phyloP scores from a whole-genome alignment of 2,329 filamentous ascomycete species.

The Pseudocercospora cruenta region DNA sequence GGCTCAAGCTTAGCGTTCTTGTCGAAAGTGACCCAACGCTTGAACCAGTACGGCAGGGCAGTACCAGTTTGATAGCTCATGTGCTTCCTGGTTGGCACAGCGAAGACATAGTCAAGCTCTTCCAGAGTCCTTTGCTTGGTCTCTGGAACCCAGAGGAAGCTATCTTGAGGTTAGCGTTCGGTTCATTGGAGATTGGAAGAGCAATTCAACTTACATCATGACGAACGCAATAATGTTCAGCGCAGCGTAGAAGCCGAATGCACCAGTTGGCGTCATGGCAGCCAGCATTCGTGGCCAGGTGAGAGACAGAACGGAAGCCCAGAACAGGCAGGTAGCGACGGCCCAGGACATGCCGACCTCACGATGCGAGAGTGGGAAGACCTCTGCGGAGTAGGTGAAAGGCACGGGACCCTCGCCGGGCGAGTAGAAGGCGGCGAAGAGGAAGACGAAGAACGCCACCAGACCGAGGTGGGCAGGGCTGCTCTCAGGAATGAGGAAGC shows the following conservation, averaged over 20 bases:
- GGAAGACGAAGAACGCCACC: constrained; percentile 36
- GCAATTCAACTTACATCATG: constrained; percentile 47
- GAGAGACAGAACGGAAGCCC: constrained; percentile 56
- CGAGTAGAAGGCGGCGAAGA: constrained; percentile 34
- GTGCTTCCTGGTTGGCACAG: constrained; percentile 9
- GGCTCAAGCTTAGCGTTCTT: neutral
- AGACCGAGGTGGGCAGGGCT: constrained; percentile 38
- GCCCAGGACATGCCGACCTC: constrained; percentile 38
- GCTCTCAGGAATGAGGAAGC: constrained; percentile 52
- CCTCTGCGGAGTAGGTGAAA: constrained; percentile 40
- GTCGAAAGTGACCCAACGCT: neutral
- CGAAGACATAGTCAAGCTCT: constrained; percentile 54
- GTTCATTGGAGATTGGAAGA: too few species aligned
- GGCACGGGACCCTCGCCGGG: constrained; percentile 37
- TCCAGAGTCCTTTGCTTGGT: constrained; percentile 52
- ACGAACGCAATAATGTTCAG: constrained; percentile 64
- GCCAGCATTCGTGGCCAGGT: constrained; percentile 53
- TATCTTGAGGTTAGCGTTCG: too few species aligned
- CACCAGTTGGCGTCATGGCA: constrained; percentile 55
- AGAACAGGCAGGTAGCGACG: constrained; percentile 41
- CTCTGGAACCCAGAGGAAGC: constrained; percentile 45
- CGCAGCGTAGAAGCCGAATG: constrained; percentile 63
- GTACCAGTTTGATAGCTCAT: constrained; percentile 9
- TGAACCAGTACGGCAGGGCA: constrained; percentile 14
- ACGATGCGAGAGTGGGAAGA: constrained; percentile 38